These are phyloP conservation scores for Saccharomycopsis selenospora DNA, from an alignment of 805 yeast genomes.

Conservation along the genomic window DNA sequence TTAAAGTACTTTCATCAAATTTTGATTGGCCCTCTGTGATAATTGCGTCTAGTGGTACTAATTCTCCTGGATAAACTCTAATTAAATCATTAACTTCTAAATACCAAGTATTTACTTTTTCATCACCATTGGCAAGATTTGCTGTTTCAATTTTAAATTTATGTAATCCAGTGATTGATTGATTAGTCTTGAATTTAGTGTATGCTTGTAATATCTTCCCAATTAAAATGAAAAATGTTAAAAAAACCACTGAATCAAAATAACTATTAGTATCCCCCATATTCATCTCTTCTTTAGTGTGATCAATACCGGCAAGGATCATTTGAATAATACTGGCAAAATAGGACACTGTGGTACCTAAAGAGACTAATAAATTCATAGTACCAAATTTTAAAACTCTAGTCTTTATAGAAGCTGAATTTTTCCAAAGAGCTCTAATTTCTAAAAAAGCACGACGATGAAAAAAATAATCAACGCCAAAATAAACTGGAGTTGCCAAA, in stretches of 20 bases:
- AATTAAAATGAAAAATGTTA: conserved; percentile 61
- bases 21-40: conserved; percentile 40
- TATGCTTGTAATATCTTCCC: conserved; percentile 64
- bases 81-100: conserved; percentile 48
- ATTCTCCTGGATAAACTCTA: conserved; percentile 45
- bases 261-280: conserved; percentile 55
- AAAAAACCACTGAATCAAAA: conserved; percentile 73
- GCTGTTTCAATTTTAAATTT: conserved; percentile 45
- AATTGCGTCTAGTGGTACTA: conserved; percentile 54
- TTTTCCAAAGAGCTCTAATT: conserved; percentile 48
- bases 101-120: conserved; percentile 34
- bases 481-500: conserved; percentile 65
- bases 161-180: conserved; percentile 50
- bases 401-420: conserved; percentile 46
- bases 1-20: conserved; percentile 56
- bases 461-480: conserved; percentile 67
- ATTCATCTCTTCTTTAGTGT: conserved; percentile 15
- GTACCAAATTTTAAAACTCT: conserved; percentile 67
- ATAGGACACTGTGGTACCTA: conserved; percentile 70
- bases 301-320: conserved; percentile 34
- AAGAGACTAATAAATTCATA: conserved; percentile 64
- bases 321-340: conserved; percentile 57
- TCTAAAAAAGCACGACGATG: conserved; percentile 62
- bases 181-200: conserved; percentile 61
- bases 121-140: conserved; percentile 31